Evolutionary conservation across 768 basidiomycete genomes (phyloP).

Genomic region (Termitomyces sp.): DNA sequence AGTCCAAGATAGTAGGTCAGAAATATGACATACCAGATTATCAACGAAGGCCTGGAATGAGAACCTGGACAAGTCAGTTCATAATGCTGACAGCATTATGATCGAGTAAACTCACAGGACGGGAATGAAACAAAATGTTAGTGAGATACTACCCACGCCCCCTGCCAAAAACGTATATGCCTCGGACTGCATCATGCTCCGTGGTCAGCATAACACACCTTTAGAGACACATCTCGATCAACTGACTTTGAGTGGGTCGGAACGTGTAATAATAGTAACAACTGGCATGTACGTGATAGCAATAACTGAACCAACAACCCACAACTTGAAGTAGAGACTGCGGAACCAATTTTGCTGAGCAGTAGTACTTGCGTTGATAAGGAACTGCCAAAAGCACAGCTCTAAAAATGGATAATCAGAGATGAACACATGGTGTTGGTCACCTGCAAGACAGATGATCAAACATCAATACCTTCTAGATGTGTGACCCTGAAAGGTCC

Average conservation of each 20-base stretch:
- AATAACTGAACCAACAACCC: constrained; percentile 58
- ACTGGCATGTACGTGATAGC: constrained; percentile 66
- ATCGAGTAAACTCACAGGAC: constrained; percentile 45
- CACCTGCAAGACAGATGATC: background rate
- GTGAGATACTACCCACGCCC: constrained; percentile 56
- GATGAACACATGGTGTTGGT: background rate
- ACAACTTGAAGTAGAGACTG: constrained; percentile 67
- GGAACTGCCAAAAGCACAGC: constrained; percentile 84
- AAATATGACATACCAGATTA: constrained; percentile 42
- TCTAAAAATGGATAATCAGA: constrained; percentile 35
- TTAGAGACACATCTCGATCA: background rate
- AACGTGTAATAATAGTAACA: constrained; percentile 57
- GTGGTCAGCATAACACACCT: background rate
- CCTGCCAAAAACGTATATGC: constrained; percentile 68
- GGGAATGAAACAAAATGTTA: constrained; percentile 73
- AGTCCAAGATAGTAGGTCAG: too few species aligned
- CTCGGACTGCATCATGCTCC: constrained; percentile 43
- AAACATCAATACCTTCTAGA: constrained; percentile 57
- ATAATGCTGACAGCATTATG: constrained; percentile 1
- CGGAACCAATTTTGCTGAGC: constrained; percentile 72
- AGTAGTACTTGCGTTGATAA: constrained; percentile 54
- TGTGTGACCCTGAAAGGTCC: constrained; percentile 58
- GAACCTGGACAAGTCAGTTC: constrained; percentile 53
- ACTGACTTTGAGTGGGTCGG: constrained; percentile 53
- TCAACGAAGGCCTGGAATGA: constrained; percentile 61